These are phyloP conservation scores for Striga hermonthica DNA, from an alignment of 305 asterid species.

Conservation along the genomic window DNA sequence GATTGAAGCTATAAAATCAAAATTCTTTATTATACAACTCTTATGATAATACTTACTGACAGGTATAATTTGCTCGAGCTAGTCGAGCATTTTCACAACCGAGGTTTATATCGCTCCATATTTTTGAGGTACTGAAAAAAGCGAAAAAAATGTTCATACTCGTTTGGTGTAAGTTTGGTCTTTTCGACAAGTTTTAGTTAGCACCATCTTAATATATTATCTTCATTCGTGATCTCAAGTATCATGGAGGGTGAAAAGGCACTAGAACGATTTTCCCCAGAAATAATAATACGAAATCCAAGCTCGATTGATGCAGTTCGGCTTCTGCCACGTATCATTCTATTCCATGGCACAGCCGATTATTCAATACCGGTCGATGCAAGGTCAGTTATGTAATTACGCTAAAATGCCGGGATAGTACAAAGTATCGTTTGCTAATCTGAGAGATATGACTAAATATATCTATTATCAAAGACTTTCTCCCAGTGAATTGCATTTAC, in stretches of 20 bases:
- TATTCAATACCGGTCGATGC: conserved; percentile 74
- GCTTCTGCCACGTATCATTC: conserved; percentile 68
- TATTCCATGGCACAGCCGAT: conserved; percentile 81
- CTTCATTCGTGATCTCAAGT: conserved; percentile 48
- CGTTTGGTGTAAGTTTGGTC: conserved; percentile 5
- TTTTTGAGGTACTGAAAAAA: conserved; percentile 63
- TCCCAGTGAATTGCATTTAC: background rate
- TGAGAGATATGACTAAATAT: background rate
- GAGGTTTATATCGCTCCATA: conserved; percentile 90
- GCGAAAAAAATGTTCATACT: background rate
- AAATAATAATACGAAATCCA: conserved; percentile 51
- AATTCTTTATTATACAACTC: conserved; percentile 6
- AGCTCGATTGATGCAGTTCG: conserved; percentile 42
- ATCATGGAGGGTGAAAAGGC: conserved; percentile 92
- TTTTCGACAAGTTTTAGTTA: background rate
- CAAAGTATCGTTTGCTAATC: background rate
- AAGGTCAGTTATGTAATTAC: conserved; percentile 55
- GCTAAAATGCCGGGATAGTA: background rate
- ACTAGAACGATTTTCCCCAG: conserved; percentile 78
- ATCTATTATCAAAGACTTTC: background rate
- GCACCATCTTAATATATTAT: conserved; percentile 5
- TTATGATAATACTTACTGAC: conserved; percentile 29
- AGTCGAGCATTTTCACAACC: conserved; percentile 81
- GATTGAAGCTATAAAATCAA: conserved; percentile 14
- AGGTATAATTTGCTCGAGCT: conserved; percentile 83